Base-by-base conservation (phyloP, 768 basidiomycete species). In the Trichaptum fuscoviolaceum region DNA sequence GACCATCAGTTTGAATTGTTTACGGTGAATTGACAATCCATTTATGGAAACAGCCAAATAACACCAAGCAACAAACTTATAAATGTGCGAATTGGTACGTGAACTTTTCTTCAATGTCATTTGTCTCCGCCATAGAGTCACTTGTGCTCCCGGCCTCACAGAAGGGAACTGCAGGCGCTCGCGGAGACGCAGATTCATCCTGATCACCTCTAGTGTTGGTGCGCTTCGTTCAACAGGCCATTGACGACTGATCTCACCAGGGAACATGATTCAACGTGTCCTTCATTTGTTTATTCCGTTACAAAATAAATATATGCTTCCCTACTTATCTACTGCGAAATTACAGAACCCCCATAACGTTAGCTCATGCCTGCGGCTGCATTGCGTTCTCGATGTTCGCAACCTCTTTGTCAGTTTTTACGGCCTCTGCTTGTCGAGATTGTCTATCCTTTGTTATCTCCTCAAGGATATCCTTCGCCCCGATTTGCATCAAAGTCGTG, bases 391-490 rank as follows among this genome's bases (percentile, higher is more conserved):
- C 65, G 23, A 63, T 63, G 18, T 70, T 65, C 20, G 62, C 30
- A 30, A 60, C 71, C 57, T 75, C 72, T 20, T 79, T 77, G 62
- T 70, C 73, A 26, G 75, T 72, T 61, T 78, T 71, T 20, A 81
- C 82, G 66, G 81, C 81, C 15, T 52, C 42, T 7, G 67, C 76
- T 23, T 82, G 80, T 63, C 85, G 77, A 35, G 76, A 77, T 62
- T 79, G 82, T 68, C 90, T 81, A 72, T 93, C 89, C 64, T 73
- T 74, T n/a, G 85, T 90, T 70, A 99, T 92, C 65, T 92, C 92
- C 52, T 92, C 88, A 74, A 99, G 74, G 69, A 99, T 92, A 67
- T 81, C 83, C 71, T 82, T 84, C 23, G 92, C 96, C 0, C 96
- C 96, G 0, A 76, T 79, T 9, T 84, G 83, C 58, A 91, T 82